Evolutionary conservation across 768 basidiomycete species (phyloP).

Genomic region (Psilocybe cyanescens): DNA sequence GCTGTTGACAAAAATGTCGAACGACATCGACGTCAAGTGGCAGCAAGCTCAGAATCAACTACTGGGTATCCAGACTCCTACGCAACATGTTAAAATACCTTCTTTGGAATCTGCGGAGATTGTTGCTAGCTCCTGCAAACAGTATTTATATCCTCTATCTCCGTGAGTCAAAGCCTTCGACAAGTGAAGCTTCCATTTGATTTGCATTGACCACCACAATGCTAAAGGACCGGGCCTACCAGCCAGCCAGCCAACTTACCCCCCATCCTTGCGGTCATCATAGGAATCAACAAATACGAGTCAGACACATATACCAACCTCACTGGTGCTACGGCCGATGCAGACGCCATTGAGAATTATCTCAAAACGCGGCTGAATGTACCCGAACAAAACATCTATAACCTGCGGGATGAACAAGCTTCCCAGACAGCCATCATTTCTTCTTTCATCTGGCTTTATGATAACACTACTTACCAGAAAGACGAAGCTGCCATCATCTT

Average conservation of each 20-base stretch:
- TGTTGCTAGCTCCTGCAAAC: too few relatives aligned
- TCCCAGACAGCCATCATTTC: constrained; percentile 37
- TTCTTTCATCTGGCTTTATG: constrained; percentile 28
- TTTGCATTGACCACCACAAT: neutral
- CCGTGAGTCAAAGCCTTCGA: neutral
- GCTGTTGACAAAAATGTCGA: too few relatives aligned
- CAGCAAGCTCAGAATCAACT: too few relatives aligned
- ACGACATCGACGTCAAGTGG: too few relatives aligned
- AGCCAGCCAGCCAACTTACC: neutral
- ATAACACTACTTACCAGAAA: constrained; percentile 21
- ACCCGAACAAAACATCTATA: constrained; percentile 35
- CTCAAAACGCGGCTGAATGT: constrained; percentile 32
- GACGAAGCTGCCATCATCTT: constrained; percentile 40
- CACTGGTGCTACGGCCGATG: constrained; percentile 41
- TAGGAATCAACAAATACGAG: constrained; percentile 46
- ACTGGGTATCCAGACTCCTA: too few relatives aligned
- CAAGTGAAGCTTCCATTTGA: too few relatives aligned
- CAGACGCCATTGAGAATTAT: constrained; percentile 38
- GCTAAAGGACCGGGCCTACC: neutral
- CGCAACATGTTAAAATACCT: too few relatives aligned
- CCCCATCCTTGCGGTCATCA: constrained; percentile 42
- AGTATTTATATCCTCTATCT: neutral
- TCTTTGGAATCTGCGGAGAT: too few relatives aligned
- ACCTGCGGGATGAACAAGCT: constrained; percentile 39
- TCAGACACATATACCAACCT: constrained; percentile 28